Conservation (phyloP, 805 yeast genomes). For the Kockiozyma suomiensis region DNA sequence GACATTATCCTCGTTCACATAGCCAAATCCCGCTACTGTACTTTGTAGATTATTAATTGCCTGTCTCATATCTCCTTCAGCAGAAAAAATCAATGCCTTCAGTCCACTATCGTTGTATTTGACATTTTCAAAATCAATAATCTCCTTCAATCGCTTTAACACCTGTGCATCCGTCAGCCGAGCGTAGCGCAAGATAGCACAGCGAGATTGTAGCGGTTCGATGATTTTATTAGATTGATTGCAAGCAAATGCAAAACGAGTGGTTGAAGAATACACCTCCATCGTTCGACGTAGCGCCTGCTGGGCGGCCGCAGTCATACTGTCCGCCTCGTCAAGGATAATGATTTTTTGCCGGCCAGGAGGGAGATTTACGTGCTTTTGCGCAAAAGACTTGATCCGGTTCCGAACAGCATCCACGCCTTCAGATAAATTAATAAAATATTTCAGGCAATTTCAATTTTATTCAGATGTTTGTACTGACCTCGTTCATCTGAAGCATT, state of each 20-base stretch:
- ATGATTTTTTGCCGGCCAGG: constrained; percentile 90
- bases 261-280: constrained; percentile 94
- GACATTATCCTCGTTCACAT: constrained; percentile 89
- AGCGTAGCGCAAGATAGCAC: constrained; percentile 88
- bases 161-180: constrained; percentile 85
- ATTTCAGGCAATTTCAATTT: not conserved
- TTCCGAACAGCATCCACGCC: constrained; percentile 93
- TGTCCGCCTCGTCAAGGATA: constrained; percentile 93
- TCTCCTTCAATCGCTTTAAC: constrained; percentile 69
- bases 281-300: constrained; percentile 91
- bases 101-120: constrained; percentile 86
- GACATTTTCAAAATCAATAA: constrained; percentile 69
- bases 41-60: constrained; percentile 93
- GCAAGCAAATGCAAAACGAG: constrained; percentile 98
- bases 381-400: constrained; percentile 93
- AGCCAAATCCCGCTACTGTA: constrained; percentile 89
- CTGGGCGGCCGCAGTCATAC: constrained; percentile 97
- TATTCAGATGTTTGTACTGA: not conserved
- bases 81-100: constrained; percentile 88
- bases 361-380: constrained; percentile 84
- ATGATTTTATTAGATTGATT: constrained; percentile 92
- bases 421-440: not conserved
- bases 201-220: constrained; percentile 94
- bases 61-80: constrained; percentile 99
- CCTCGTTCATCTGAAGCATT: constrained; percentile 93